phyloP scores from a whole-genome alignment of 139 green algal genomes.

The Trebouxia sp. region DNA sequence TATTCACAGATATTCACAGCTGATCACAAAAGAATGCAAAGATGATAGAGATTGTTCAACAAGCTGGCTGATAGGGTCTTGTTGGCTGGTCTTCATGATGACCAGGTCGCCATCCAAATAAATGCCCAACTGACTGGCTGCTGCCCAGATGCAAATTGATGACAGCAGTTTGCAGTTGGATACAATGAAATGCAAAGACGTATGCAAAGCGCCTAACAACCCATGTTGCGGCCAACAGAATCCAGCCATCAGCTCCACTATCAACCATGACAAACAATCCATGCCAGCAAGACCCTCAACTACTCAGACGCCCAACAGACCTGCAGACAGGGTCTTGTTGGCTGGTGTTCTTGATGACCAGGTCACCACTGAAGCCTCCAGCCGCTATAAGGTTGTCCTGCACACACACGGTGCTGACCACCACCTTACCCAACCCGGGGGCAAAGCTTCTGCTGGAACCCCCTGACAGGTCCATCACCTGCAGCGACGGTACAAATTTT shows the following conservation, averaged over 20 bases:
- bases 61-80: background rate
- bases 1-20: too few species aligned
- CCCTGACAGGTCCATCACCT: slow-evolving; percentile 54
- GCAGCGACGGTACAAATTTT: too few species aligned
- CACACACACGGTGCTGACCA: slow-evolving; percentile 83
- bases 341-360: slow-evolving; percentile 62
- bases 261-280: too few species aligned
- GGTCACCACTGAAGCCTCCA: slow-evolving; percentile 85
- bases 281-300: background rate
- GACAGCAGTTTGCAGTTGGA: too few species aligned
- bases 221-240: too few species aligned
- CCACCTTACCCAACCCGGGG: slow-evolving; percentile 44
- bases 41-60: too few species aligned
- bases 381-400: slow-evolving; percentile 69
- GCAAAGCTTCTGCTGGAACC: background rate
- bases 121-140: too few species aligned
- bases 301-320: background rate
- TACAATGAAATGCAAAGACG: too few species aligned
- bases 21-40: too few species aligned
- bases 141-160: too few species aligned
- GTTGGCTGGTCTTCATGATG: slow-evolving; percentile 33
- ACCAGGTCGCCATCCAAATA: slow-evolving; percentile 89
- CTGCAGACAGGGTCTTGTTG: slow-evolving; percentile 16
- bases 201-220: too few species aligned
- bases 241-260: too few species aligned